Evolutionary conservation across 176 grass and related monocot genomes (phyloP).

Genomic region (Cymbopogon citratus): DNA sequence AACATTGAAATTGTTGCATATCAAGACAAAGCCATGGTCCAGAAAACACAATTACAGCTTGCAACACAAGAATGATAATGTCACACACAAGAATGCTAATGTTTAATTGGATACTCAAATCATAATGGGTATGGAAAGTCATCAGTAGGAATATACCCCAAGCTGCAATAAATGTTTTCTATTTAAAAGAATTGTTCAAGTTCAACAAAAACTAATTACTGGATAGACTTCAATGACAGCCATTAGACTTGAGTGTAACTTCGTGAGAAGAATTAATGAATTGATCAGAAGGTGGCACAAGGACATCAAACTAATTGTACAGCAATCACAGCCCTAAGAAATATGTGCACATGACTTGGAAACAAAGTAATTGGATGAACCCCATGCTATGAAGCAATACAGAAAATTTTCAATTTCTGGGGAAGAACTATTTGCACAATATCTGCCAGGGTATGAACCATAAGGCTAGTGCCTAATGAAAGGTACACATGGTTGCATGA

Average conservation of each 20-base stretch:
- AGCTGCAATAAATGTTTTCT: neutral
- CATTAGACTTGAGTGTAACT: neutral
- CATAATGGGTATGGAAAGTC: neutral
- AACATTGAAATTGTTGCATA: neutral
- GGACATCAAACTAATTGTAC: neutral
- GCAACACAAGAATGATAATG: neutral
- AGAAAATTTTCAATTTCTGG: neutral
- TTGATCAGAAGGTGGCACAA: neutral
- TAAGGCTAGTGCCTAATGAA: neutral
- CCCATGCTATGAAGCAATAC: neutral
- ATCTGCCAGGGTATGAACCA: neutral
- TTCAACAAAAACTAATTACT: neutral
- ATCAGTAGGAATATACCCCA: neutral
- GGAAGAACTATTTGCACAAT: neutral
- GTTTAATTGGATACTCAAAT: neutral
- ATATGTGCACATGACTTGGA: neutral
- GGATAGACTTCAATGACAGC: neutral
- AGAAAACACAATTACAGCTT: neutral
- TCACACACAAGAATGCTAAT: neutral
- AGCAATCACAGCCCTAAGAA: neutral
- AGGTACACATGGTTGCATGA: neutral
- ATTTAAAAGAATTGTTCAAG: neutral
- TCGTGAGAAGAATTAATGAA: neutral
- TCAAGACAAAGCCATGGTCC: neutral
- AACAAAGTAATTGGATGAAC: slow-evolving; percentile 3